Percentiles rank a stretch among this genome's conserved stretches.
phyloP scores from a whole-genome alignment of 73 alveolate species.

The Tetrahymena elliotti region DNA sequence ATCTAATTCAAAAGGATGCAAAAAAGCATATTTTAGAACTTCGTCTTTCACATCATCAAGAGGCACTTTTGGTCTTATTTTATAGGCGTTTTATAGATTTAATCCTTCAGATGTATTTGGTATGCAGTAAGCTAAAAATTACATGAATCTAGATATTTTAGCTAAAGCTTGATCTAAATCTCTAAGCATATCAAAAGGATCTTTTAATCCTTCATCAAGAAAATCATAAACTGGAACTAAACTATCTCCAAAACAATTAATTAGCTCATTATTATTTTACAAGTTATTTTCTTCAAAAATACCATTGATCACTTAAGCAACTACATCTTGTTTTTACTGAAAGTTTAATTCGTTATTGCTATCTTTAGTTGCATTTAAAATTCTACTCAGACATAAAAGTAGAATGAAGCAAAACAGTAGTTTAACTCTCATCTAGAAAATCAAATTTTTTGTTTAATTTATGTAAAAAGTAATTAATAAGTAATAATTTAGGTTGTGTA shows the following conservation, averaged over 20 bases:
- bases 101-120: background rate
- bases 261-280: background rate
- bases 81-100: background rate
- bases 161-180: background rate
- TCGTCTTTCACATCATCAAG: background rate
- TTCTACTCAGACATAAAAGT: background rate
- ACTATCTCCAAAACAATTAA: background rate
- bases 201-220: background rate
- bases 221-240: background rate
- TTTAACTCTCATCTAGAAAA: background rate
- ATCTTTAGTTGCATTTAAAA: background rate
- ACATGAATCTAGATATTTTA: background rate
- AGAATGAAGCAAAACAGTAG: background rate
- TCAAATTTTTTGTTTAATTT: too few relatives aligned
- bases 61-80: background rate
- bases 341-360: background rate
- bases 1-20: background rate
- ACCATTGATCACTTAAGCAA: background rate
- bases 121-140: background rate
- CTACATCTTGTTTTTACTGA: background rate
- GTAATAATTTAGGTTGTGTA: too few relatives aligned
- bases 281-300: background rate
- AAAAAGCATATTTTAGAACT: background rate
- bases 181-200: background rate
- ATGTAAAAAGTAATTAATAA: too few relatives aligned